Evolutionary conservation across 257 asterid species (phyloP).

Genomic region (Henckelia pumila): DNA sequence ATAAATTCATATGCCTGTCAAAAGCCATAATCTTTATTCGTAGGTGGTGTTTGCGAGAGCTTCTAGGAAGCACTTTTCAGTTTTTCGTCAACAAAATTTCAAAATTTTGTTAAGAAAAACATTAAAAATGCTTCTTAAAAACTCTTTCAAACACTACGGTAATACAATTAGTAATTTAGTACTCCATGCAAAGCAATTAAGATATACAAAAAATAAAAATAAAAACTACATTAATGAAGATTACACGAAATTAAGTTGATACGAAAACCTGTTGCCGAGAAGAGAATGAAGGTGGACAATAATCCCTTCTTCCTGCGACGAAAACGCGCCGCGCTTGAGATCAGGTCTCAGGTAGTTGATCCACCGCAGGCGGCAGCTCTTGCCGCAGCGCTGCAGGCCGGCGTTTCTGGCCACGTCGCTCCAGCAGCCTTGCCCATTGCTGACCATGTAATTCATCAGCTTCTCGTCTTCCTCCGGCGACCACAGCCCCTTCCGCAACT

Average conservation of each 20-base stretch:
- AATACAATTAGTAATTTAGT: too few species aligned
- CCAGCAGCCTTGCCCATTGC: conserved; percentile 67
- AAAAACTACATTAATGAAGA: background rate
- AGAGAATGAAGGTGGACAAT: conserved; percentile 58
- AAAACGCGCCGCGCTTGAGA: conserved; percentile 60
- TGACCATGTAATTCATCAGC: conserved; percentile 51
- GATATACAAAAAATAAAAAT: too few species aligned
- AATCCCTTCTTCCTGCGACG: conserved; percentile 56
- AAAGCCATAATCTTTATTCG: too few species aligned
- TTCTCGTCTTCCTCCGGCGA: conserved; percentile 64
- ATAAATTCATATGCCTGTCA: too few species aligned
- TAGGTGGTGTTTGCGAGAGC: too few species aligned
- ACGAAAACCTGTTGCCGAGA: conserved; percentile 55
- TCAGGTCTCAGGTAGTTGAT: conserved; percentile 60
- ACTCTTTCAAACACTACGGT: too few species aligned
- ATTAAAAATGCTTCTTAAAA: too few species aligned
- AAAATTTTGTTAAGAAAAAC: too few species aligned
- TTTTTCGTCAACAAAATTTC: too few species aligned
- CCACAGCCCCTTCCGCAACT: conserved; percentile 61
- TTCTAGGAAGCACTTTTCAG: too few species aligned
- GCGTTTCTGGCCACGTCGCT: conserved; percentile 61
- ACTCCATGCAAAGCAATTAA: too few species aligned
- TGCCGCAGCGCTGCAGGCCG: conserved; percentile 56
- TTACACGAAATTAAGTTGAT: background rate
- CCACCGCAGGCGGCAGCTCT: conserved; percentile 63